Evolutionary conservation across 176 grass and related monocot species (phyloP).

Genomic region (Dendrocalamus sinicus): DNA sequence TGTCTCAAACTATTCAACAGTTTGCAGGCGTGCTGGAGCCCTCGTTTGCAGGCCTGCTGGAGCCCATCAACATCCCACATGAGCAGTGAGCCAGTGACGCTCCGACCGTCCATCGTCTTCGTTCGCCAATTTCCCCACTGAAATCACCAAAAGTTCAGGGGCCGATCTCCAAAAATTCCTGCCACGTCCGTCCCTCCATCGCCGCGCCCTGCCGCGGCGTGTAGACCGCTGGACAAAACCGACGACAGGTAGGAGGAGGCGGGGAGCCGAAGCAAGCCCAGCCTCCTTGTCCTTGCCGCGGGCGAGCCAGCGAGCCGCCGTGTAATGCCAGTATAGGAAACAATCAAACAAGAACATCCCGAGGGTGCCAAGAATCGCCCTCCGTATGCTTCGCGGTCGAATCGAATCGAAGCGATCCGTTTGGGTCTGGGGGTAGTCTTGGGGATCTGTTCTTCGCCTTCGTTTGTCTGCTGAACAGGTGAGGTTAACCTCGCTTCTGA

Average conservation of each 20-base stretch:
- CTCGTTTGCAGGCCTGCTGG: too few relatives aligned
- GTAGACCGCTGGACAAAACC: background rate
- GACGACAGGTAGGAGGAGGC: background rate
- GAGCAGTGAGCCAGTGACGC: background rate
- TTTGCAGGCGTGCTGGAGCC: too few relatives aligned
- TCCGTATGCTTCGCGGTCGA: background rate
- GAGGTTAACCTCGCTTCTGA: background rate
- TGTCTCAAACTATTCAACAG: too few relatives aligned
- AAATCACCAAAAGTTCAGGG: background rate
- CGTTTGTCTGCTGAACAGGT: background rate
- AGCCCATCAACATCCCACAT: background rate
- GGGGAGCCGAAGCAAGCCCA: conserved; percentile 1
- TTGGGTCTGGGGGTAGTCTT: background rate
- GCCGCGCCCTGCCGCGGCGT: conserved; percentile 13
- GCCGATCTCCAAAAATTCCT: background rate
- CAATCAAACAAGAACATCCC: background rate
- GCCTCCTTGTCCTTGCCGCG: background rate
- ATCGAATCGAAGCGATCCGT: background rate
- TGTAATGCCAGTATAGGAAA: background rate
- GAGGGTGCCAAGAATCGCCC: background rate
- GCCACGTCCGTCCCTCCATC: background rate
- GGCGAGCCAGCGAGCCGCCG: background rate
- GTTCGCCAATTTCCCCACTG: background rate
- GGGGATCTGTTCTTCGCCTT: background rate
- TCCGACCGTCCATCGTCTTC: background rate